Percentiles rank a stretch among this genome's conserved stretches.
phyloP scores from a whole-genome alignment of 495 filamentous ascomycete genomes.

The Penicillium argentinense region DNA sequence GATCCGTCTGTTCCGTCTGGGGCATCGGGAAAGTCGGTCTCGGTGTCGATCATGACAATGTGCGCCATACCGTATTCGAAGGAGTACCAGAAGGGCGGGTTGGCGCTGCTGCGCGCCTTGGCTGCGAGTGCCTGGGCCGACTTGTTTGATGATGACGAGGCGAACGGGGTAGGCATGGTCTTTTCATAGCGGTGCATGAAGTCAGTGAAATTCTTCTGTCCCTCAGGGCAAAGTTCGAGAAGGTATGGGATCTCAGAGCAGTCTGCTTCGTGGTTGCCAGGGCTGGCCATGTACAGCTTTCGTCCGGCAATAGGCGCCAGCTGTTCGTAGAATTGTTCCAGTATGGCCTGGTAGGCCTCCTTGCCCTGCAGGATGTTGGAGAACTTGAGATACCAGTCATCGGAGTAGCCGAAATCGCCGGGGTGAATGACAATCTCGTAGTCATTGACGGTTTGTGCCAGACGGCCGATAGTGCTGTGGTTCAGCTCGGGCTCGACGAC shows the following conservation, averaged over 20 bases:
- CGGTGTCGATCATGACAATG: constrained; percentile 56
- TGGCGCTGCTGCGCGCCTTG: constrained; percentile 47
- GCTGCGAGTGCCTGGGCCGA: constrained; percentile 46
- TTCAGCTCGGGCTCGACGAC: constrained; percentile 55
- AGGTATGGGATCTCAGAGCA: constrained; percentile 46
- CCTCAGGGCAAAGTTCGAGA: constrained; percentile 48
- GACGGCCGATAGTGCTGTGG: constrained; percentile 59
- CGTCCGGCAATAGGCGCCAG: constrained; percentile 42
- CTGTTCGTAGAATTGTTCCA: constrained; percentile 56
- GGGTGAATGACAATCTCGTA: constrained; percentile 63
- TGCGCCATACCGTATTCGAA: constrained; percentile 64
- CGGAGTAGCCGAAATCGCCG: constrained; percentile 55
- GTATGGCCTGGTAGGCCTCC: constrained; percentile 51
- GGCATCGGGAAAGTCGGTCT: constrained; percentile 52
- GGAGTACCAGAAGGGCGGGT: constrained; percentile 65
- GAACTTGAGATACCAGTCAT: constrained; percentile 47
- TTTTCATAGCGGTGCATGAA: constrained; percentile 55
- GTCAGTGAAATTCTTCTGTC: constrained; percentile 62
- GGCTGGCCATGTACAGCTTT: constrained; percentile 55
- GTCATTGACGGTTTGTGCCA: constrained; percentile 53
- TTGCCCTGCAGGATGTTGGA: constrained; percentile 39
- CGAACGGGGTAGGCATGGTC: constrained; percentile 50
- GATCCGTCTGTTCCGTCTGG: constrained; percentile 48
- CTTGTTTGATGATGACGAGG: constrained; percentile 45
- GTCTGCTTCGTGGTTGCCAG: constrained; percentile 57